Evolutionary conservation across 768 basidiomycete genomes (phyloP), one percentile per base, ranked within the genome.

Genomic region (Tricholoma hemisulphureum): DNA sequence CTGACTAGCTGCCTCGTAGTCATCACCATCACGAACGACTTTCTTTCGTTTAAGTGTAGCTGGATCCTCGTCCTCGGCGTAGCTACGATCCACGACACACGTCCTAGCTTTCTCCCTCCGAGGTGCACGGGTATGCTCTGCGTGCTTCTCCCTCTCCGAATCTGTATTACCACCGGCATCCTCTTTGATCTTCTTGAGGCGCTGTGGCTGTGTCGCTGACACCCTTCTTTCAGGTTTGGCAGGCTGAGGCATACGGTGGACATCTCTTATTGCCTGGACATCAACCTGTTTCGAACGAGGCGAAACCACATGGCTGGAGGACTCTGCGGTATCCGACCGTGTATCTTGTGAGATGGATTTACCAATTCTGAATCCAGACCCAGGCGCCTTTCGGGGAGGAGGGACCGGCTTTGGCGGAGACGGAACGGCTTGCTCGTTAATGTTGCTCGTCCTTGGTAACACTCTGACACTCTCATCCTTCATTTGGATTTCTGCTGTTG

Each of bases 281-380:
- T 63, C 65, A 1, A 35, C 45, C 23, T 56, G 53, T 51, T 57
- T 62, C 11, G 48, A 34, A 51, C 60, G 64, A 51, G 58, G 57
- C 4, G 14, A 24, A 26, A 37, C n/a, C 49, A 21, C 26, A 59
- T 51, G 54, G 56, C 34, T 55, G 14, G 37, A 54, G 11, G 62
- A 31, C 43, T 7, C 58, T 10, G 56, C 8, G 20, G 46, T 24
- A 32, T 45, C 39, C 28, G 55, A 21, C 49, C 18, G 39, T 5
- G 55, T 18, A 49, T 65, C 51, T 39, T 62, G 72, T 41, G 71
- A 65, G 0, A 68, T 62, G n/a, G 71, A 51, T 54, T 72, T 72
- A 24, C 75, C 75, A 6, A 69, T 72, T 57, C 72, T 75, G 62
- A 74, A 82, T 3, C 81, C 82, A 4, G 83, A 83, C 0, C 83